Evolutionary conservation across 148 eudicot genomes (phyloP), one percentile per base, ranked within the genome.

Genomic region (Rhododendron griersonianum): DNA sequence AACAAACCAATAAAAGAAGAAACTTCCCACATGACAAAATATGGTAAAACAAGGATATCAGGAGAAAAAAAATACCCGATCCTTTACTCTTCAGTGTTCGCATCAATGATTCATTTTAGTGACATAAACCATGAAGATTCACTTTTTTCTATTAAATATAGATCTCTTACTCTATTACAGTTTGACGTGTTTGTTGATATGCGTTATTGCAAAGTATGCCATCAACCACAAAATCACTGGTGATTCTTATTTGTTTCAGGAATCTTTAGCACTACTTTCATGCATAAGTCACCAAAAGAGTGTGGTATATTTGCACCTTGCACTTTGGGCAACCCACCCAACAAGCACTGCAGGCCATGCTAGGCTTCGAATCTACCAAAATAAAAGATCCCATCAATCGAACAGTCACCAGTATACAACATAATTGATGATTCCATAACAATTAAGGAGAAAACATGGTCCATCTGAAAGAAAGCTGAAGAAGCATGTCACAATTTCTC

Each of bases 321-420:
- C 99, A 90, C 99, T 95, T 89, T 98, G 98, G 89, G 98, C 98
- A 88, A 98, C 95, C 98, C 96, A 95, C 89, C 99, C 98, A 88
- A 94, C 89, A 86, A 98, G 96, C 87, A 94, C 89, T 71, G 98
- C 98, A 83, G 99, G 99, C 99, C 99, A 98, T 88, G 99, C 98
- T 84, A 98, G 92, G 85, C 95, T 98, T 86, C 99, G 93, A 85
- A 94, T 95, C 99, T 97, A 85, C 80, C 63, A 89, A 79, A 77
- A 90, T 48, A 50, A 84, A 50, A 59, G 83, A 79, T 37, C 57
- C 21, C 74, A 21, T 75, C 53, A 86, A 78, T 63, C 84, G 53
- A 67, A 85, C 30, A 59, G 67, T 75, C 67, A 13, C 14, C 19
- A 18, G 9, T 13, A 84, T 33, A 75, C 11, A 73, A 33, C 18